A percentile compares a stretch with the other conserved stretches of the same genome.
phyloP scores from a whole-genome alignment of 345 rosid genomes.

The Acer saccharum region DNA sequence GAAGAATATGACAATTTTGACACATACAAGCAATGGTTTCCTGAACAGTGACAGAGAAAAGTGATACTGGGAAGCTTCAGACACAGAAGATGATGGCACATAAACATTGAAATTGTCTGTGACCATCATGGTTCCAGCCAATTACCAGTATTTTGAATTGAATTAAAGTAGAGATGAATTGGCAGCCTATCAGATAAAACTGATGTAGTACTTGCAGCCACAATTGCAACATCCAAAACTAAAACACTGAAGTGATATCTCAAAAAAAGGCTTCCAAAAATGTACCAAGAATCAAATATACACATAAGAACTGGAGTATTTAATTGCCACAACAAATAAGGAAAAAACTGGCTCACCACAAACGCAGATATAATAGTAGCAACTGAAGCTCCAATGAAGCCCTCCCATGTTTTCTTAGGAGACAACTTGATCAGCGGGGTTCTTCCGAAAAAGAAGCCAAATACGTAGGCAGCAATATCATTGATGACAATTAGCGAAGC shows the following conservation, averaged over 20 bases:
- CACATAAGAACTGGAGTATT: not conserved
- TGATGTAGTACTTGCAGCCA: not conserved
- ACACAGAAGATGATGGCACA: not conserved
- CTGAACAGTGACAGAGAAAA: not conserved
- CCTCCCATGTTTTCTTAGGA: slow-evolving; percentile 99
- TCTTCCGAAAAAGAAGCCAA: slow-evolving; percentile 97
- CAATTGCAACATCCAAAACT: slow-evolving; percentile 1
- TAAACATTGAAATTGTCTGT: not conserved
- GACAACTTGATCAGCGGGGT: slow-evolving; percentile 94
- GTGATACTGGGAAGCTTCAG: not conserved
- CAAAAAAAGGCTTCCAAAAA: not conserved
- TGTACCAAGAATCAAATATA: not conserved
- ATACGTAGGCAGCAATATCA: slow-evolving; percentile 83
- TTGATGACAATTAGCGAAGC: slow-evolving; percentile 94
- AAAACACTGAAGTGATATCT: not conserved
- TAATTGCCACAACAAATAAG: not conserved
- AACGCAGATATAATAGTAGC: slow-evolving; percentile 90
- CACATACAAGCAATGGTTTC: not conserved
- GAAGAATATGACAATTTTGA: slow-evolving; percentile 4
- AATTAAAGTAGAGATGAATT: not conserved
- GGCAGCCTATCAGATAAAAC: not conserved
- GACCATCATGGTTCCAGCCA: not conserved
- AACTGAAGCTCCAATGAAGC: slow-evolving; percentile 92
- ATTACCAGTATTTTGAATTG: not conserved
- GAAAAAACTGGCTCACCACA: slow-evolving; percentile 51